Percentiles rank a stretch among this genome's conserved stretches.
Evolutionary conservation across 2,329 filamentous ascomycete genomes (phyloP).

Genomic region (Coniella lustricola): DNA sequence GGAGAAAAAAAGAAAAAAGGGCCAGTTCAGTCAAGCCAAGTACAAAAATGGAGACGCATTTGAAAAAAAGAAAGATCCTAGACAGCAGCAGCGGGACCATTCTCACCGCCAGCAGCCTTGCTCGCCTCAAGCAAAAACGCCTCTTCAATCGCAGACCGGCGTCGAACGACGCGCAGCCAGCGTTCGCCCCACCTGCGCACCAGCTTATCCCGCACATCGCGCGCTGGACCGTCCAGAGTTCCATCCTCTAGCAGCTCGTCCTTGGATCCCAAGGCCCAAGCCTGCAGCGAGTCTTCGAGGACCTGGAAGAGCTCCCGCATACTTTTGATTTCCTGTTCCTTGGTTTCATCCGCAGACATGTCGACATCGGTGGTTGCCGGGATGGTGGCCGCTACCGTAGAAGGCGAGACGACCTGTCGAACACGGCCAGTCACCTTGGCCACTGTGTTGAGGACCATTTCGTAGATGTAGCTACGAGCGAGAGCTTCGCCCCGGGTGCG

Average conservation of each 20-base stretch:
- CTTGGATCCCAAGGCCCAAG: slow-evolving; percentile 65
- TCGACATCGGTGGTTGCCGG: slow-evolving; percentile 36
- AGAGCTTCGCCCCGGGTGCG: slow-evolving; percentile 55
- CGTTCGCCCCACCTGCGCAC: slow-evolving; percentile 74
- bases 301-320: slow-evolving; percentile 75
- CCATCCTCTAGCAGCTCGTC: slow-evolving; percentile 66
- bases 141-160: slow-evolving; percentile 82
- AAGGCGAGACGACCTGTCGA: slow-evolving; percentile 61
- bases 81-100: background rate
- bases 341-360: slow-evolving; percentile 51
- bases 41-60: no score
- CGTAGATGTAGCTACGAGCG: slow-evolving; percentile 71
- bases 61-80: no score
- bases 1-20: no score
- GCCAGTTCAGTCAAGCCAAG: no score
- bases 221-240: slow-evolving; percentile 27
- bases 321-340: slow-evolving; percentile 60
- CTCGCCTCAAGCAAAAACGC: slow-evolving; percentile 43
- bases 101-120: slow-evolving; percentile 18
- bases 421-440: slow-evolving; percentile 84
- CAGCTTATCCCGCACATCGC: slow-evolving; percentile 56
- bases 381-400: slow-evolving; percentile 7
- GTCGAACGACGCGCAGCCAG: slow-evolving; percentile 79
- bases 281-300: slow-evolving; percentile 70
- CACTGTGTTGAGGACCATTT: slow-evolving; percentile 83